Percentiles rank a stretch among this genome's conserved stretches.
Conservation (phyloP, 140 eudicot genomes). For the Senecio squalidus region DNA sequence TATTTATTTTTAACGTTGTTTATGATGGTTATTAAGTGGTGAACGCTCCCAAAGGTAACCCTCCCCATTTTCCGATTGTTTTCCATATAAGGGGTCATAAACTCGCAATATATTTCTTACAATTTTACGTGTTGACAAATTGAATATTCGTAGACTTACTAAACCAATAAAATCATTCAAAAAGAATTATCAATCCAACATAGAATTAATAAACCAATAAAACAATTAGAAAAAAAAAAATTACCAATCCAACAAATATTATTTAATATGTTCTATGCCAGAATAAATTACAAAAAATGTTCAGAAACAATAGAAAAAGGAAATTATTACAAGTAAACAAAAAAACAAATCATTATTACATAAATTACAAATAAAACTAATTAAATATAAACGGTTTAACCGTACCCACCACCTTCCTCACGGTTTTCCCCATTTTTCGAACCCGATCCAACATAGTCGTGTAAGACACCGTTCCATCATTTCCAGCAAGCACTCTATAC, state of each 20-base stretch:
- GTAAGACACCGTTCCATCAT: constrained; percentile 73
- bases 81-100: too few relatives aligned
- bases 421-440: constrained; percentile 29
- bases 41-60: too few relatives aligned
- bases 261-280: constrained; percentile 15
- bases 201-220: background rate
- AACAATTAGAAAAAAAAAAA: background rate
- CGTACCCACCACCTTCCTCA: constrained; percentile 52
- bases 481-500: constrained; percentile 88
- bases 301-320: constrained; percentile 7
- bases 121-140: too few relatives aligned
- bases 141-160: too few relatives aligned
- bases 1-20: too few relatives aligned
- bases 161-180: too few relatives aligned
- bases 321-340: constrained; percentile 23
- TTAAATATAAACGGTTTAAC: constrained; percentile 42
- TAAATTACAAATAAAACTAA: constrained; percentile 1
- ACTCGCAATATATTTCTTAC: too few relatives aligned
- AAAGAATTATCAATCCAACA: too few relatives aligned
- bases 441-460: constrained; percentile 29
- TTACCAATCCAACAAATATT: constrained; percentile 17
- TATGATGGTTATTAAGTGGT: too few relatives aligned
- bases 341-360: constrained; percentile 15
- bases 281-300: constrained; percentile 16
- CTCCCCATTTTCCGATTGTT: too few relatives aligned